Conservation (phyloP, 1,139 yeast genomes). For the Candida anutae region DNA sequence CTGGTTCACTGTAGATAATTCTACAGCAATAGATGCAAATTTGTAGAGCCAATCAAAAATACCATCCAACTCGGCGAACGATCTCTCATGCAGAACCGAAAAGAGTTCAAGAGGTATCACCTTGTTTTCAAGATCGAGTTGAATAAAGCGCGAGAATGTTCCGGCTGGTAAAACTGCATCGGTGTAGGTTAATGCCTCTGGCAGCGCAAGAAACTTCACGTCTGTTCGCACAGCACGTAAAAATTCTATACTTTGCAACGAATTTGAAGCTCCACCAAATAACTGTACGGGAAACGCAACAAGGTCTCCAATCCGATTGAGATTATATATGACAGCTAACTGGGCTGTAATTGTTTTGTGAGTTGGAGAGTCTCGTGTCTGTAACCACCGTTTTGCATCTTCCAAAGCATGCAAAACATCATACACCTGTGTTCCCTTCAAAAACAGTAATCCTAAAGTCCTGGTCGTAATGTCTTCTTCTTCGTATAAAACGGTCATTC, state of each 20-base stretch:
- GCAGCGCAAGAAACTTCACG: constrained; percentile 12
- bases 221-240: constrained; percentile 2
- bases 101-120: constrained; percentile 47
- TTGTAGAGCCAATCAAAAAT: constrained; percentile 27
- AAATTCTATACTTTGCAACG: constrained; percentile 3
- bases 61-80: constrained; percentile 24
- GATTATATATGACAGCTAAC: constrained; percentile 16
- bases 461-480: constrained; percentile 71
- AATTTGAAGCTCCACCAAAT: constrained; percentile 6
- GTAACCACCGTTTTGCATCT: constrained; percentile 8
- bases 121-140: constrained; percentile 47
- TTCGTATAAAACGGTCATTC: constrained; percentile 59
- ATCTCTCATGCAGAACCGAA: constrained; percentile 13
- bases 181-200: constrained; percentile 7
- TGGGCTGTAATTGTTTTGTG: constrained; percentile 13
- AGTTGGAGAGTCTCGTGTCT: constrained; percentile 1
- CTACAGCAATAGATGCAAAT: constrained; percentile 15
- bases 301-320: constrained; percentile 23
- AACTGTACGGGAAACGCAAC: constrained; percentile 15
- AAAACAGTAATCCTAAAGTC: constrained; percentile 43
- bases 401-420: constrained; percentile 13
- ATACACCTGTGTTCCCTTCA: constrained; percentile 17
- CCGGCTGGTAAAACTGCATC: constrained; percentile 16
- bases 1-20: constrained; percentile 22
- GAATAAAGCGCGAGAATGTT: constrained; percentile 42